These are phyloP conservation scores for Capronia americana DNA, from an alignment of 2,329 filamentous ascomycete genomes.

Conservation along the genomic window DNA sequence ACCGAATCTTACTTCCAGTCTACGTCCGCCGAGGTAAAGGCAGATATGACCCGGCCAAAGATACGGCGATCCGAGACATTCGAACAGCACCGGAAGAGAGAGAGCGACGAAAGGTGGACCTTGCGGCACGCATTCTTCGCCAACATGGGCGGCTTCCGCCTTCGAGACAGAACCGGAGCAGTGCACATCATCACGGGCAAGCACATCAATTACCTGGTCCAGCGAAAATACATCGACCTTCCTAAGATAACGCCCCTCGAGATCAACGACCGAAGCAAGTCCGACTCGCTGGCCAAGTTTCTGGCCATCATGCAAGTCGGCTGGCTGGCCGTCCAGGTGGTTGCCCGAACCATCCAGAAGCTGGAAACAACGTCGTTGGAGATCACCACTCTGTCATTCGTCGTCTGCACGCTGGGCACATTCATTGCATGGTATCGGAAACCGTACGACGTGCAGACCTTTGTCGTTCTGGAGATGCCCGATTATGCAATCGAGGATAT, in stretches of 20 bases:
- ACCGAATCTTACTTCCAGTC: not conserved
- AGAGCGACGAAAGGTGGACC: constrained; percentile 20
- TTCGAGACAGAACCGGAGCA: constrained; percentile 14
- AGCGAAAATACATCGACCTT: constrained; percentile 21
- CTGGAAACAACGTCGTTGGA: constrained; percentile 42
- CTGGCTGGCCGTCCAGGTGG: constrained; percentile 40
- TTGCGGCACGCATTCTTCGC: constrained; percentile 18
- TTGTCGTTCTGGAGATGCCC: constrained; percentile 11
- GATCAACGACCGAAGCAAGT: constrained; percentile 24
- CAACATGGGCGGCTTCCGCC: constrained; percentile 20
- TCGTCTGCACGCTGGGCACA: constrained; percentile 35
- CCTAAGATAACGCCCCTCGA: constrained; percentile 16
- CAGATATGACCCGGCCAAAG: constrained; percentile 20
- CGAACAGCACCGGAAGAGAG: constrained; percentile 13
- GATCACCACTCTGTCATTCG: constrained; percentile 39
- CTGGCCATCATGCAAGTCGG: constrained; percentile 40
- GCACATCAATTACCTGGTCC: constrained; percentile 22
- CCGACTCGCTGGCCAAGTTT: constrained; percentile 40
- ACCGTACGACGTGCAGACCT: constrained; percentile 37
- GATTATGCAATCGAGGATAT: constrained; percentile 23
- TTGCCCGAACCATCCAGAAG: constrained; percentile 35
- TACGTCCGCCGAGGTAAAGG: not conserved
- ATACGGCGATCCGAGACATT: constrained; percentile 20
- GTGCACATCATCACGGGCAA: constrained; percentile 17
- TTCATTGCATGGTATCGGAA: constrained; percentile 37